Percentiles rank a stretch among this genome's conserved stretches.
These are phyloP conservation scores for Heliamphora exappendiculata DNA, from an alignment of 148 eudicot genomes.

Conservation along the genomic window DNA sequence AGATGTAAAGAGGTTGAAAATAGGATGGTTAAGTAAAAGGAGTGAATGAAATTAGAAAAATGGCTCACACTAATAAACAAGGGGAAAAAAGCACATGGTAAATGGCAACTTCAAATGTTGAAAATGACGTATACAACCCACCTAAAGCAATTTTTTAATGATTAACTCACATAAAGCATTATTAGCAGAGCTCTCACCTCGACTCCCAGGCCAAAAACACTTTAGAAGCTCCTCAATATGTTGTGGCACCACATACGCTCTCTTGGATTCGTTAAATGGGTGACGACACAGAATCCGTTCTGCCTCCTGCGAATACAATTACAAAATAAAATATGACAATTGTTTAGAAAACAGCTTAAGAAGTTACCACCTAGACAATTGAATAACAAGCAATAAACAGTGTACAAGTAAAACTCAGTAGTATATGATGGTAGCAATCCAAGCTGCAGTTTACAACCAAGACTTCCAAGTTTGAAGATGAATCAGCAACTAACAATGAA, in stretches of 20 bases:
- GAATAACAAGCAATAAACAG: not conserved
- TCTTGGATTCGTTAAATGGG: conserved; percentile 89
- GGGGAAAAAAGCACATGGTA: not conserved
- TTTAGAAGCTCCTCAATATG: conserved; percentile 88
- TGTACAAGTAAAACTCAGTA: too few relatives aligned
- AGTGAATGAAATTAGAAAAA: not conserved
- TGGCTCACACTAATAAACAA: not conserved
- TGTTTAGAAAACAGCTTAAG: not conserved
- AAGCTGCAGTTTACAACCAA: too few relatives aligned
- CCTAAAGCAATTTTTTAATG: too few relatives aligned
- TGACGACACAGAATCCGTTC: conserved; percentile 94
- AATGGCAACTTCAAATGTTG: not conserved
- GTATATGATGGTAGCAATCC: too few relatives aligned
- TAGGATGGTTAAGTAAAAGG: too few relatives aligned
- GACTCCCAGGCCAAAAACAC: conserved; percentile 83
- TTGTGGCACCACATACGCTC: conserved; percentile 92
- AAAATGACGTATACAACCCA: not conserved
- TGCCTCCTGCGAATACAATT: conserved; percentile 41
- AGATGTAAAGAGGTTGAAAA: too few relatives aligned
- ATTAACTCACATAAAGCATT: not conserved
- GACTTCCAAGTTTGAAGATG: too few relatives aligned
- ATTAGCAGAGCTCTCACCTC: conserved; percentile 43
- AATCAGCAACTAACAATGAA: too few relatives aligned
- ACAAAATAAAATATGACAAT: not conserved
- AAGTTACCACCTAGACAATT: too few relatives aligned